Evolutionary conservation across 768 basidiomycete genomes (phyloP).

Genomic region (Lanmaoa pseudosensibilis): DNA sequence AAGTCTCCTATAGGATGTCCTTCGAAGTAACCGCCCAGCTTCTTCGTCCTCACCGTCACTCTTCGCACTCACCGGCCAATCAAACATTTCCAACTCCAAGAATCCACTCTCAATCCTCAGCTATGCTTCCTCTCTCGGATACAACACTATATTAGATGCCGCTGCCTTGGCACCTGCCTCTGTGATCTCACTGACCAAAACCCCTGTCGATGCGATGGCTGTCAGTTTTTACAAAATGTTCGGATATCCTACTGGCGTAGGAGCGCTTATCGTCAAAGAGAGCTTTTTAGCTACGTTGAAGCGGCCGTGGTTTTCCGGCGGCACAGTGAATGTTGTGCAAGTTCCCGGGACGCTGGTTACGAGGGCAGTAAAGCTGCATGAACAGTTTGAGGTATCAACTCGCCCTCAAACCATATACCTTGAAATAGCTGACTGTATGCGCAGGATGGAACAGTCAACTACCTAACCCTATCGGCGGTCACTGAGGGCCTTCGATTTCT

Average conservation of each 20-base stretch:
- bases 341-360: conserved; percentile 75
- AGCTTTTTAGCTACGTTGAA: conserved; percentile 59
- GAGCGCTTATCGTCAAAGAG: conserved; percentile 74
- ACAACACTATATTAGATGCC: conserved; percentile 75
- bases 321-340: conserved; percentile 80
- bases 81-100: conserved; percentile 80
- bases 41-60: conserved; percentile 48
- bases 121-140: conserved; percentile 68
- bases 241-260: conserved; percentile 83
- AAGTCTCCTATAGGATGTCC: conserved; percentile 45
- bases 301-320: conserved; percentile 85
- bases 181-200: conserved; percentile 59
- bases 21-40: conserved; percentile 48
- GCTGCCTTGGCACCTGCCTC: conserved; percentile 80
- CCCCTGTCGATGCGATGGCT: conserved; percentile 78
- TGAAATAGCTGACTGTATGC: conserved; percentile 10
- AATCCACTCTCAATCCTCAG: conserved; percentile 61
- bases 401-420: not conserved
- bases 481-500: conserved; percentile 77
- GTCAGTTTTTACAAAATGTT: conserved; percentile 91
- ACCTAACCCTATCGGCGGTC: conserved; percentile 72
- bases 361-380: conserved; percentile 55
- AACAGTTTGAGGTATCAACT: conserved; percentile 70
- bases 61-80: conserved; percentile 77
- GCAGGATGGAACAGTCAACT: conserved; percentile 86